Evolutionary conservation across 208 protist species (phyloP).

Genomic region (Angomonas ambiguus): DNA sequence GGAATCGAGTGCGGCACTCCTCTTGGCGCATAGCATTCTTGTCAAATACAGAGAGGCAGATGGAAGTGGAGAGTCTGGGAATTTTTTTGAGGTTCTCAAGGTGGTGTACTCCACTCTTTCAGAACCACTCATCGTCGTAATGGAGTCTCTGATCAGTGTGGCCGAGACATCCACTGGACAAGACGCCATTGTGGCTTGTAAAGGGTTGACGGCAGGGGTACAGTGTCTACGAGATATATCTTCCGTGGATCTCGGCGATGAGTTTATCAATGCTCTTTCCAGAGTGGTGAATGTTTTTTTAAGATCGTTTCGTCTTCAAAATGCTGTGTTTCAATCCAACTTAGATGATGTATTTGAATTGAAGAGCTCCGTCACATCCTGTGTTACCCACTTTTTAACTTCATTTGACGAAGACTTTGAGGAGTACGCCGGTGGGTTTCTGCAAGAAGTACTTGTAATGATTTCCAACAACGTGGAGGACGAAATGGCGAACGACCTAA

Average conservation of each 20-base stretch:
- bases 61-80: constrained; percentile 40
- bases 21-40: constrained; percentile 88
- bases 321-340: constrained; percentile 15
- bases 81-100: constrained; percentile 52
- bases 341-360: constrained; percentile 45
- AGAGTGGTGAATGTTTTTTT: constrained; percentile 61
- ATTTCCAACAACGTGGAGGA: constrained; percentile 52
- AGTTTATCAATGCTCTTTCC: constrained; percentile 87
- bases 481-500: constrained; percentile 75
- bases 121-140: constrained; percentile 20
- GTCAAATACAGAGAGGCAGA: constrained; percentile 73
- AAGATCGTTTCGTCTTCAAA: constrained; percentile 46
- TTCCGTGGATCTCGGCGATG: constrained; percentile 92
- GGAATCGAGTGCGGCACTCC: constrained; percentile 59
- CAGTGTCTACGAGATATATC: constrained; percentile 83
- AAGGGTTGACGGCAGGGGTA: constrained; percentile 50
- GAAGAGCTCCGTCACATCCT: constrained; percentile 84
- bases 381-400: constrained; percentile 87
- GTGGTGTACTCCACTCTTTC: constrained; percentile 58
- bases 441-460: constrained; percentile 84
- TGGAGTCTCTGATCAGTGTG: constrained; percentile 19
- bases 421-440: constrained; percentile 77
- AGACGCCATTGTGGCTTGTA: constrained; percentile 25
- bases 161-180: constrained; percentile 14
- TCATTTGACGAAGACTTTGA: constrained; percentile 94